Evolutionary conservation across 1,139 yeast species (phyloP).

Genomic region (Taiozyma sp.): DNA sequence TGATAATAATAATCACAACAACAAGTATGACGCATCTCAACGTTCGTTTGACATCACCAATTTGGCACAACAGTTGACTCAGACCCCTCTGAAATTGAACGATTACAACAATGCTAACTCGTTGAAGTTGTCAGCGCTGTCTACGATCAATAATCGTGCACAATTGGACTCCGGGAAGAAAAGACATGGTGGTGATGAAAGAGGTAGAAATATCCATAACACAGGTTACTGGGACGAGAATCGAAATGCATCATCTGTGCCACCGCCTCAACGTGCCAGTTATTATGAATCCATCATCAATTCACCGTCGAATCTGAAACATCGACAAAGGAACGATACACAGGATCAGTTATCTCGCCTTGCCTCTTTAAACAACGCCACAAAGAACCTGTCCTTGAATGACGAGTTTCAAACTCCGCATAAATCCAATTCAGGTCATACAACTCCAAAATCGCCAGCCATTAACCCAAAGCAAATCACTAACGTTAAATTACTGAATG

Average conservation of each 20-base stretch:
- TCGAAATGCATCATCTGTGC: conserved; percentile 14
- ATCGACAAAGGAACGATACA: conserved; percentile 5
- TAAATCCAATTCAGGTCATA: conserved; percentile 4
- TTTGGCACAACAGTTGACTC: conserved; percentile 23
- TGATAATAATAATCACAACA: conserved; percentile 5
- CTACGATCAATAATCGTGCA: conserved; percentile 56
- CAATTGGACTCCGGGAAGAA: conserved; percentile 52
- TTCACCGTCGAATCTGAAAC: conserved; percentile 4
- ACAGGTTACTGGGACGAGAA: conserved; percentile 19
- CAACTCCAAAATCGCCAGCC: conserved; percentile 40
- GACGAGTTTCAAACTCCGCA: conserved; percentile 9
- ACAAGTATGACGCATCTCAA: conserved; percentile 33
- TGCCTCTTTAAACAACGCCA: conserved; percentile 18
- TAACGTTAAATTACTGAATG: conserved; percentile 57
- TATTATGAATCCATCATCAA: conserved; percentile 10
- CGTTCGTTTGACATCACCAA: conserved; percentile 32
- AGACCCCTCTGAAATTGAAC: conserved; percentile 22
- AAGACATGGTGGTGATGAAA: conserved; percentile 11
- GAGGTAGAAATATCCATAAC: conserved; percentile 9
- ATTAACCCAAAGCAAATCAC: conserved; percentile 56
- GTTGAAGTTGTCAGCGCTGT: conserved; percentile 54
- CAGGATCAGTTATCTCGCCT: conserved; percentile 12
- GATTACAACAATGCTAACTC: conserved; percentile 40
- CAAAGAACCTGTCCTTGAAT: conserved; percentile 12
- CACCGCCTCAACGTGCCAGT: conserved; percentile 14